A percentile compares a stretch with the other conserved stretches of the same genome.
These are phyloP conservation scores for Limtongia smithiae DNA, from an alignment of 805 yeast genomes.

Conservation along the genomic window DNA sequence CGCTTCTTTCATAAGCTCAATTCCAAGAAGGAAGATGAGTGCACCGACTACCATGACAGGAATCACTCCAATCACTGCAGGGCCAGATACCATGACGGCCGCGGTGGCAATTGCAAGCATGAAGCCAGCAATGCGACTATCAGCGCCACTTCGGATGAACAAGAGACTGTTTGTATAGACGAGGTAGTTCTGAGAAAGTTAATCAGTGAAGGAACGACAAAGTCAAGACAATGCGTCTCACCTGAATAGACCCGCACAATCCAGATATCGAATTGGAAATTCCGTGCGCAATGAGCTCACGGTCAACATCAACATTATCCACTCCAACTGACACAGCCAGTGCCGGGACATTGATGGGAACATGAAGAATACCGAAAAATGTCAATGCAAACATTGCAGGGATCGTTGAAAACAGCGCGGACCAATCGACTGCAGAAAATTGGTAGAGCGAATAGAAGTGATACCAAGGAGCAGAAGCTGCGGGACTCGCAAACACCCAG, in stretches of 20 bases:
- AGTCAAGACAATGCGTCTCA: neutral
- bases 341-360: slow-evolving; percentile 97
- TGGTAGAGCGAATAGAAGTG: slow-evolving; percentile 72
- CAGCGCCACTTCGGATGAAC: slow-evolving; percentile 93
- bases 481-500: slow-evolving; percentile 75
- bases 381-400: slow-evolving; percentile 96
- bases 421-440: slow-evolving; percentile 71
- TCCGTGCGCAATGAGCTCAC: slow-evolving; percentile 94
- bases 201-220: neutral
- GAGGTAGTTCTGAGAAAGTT: slow-evolving; percentile 55
- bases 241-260: slow-evolving; percentile 75
- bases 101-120: slow-evolving; percentile 79
- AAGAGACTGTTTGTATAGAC: slow-evolving; percentile 92
- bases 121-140: slow-evolving; percentile 83
- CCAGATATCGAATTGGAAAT: slow-evolving; percentile 85
- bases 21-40: slow-evolving; percentile 82
- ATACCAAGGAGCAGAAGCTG: slow-evolving; percentile 78
- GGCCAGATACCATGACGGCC: slow-evolving; percentile 80
- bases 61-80: slow-evolving; percentile 85
- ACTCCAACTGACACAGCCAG: slow-evolving; percentile 84
- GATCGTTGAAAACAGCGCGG: slow-evolving; percentile 57
- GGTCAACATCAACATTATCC: slow-evolving; percentile 77
- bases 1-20: slow-evolving; percentile 84
- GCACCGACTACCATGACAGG: slow-evolving; percentile 97
- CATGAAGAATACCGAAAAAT: slow-evolving; percentile 92